Evolutionary conservation across 805 yeast genomes (phyloP).

Genomic region (Henningerozyma blattae): DNA sequence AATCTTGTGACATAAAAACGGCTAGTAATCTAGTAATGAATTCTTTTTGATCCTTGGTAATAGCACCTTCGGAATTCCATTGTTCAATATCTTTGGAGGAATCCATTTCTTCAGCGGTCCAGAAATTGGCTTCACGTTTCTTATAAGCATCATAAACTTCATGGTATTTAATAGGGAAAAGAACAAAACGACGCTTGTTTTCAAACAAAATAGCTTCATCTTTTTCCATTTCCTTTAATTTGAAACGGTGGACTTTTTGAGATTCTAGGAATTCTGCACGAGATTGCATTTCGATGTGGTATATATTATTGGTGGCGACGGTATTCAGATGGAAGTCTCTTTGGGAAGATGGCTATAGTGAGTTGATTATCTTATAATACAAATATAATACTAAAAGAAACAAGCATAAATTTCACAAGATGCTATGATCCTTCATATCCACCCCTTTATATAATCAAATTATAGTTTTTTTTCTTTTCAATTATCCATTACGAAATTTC

Average conservation of each 20-base stretch:
- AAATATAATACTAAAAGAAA: no score
- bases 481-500: no score
- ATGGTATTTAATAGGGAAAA: conserved; percentile 93
- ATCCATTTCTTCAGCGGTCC: conserved; percentile 99
- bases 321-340: no score
- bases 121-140: conserved; percentile 96
- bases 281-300: not conserved
- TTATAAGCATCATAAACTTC: conserved; percentile 98
- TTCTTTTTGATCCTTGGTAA: conserved; percentile 81
- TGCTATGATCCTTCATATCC: no score
- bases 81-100: conserved; percentile 65
- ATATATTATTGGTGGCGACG: no score
- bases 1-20: conserved; percentile 95
- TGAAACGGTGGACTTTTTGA: conserved; percentile 54
- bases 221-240: conserved; percentile 59
- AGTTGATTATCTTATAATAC: no score
- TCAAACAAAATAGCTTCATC: conserved; percentile 82
- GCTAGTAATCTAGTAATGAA: conserved; percentile 86
- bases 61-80: conserved; percentile 69
- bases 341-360: no score
- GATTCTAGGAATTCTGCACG: conserved; percentile 6
- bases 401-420: no score
- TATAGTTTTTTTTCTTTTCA: no score
- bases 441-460: no score
- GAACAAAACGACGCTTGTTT: conserved; percentile 80